Conservation (phyloP, 2,329 filamentous ascomycete species). For the Colletotrichum godetiae region DNA sequence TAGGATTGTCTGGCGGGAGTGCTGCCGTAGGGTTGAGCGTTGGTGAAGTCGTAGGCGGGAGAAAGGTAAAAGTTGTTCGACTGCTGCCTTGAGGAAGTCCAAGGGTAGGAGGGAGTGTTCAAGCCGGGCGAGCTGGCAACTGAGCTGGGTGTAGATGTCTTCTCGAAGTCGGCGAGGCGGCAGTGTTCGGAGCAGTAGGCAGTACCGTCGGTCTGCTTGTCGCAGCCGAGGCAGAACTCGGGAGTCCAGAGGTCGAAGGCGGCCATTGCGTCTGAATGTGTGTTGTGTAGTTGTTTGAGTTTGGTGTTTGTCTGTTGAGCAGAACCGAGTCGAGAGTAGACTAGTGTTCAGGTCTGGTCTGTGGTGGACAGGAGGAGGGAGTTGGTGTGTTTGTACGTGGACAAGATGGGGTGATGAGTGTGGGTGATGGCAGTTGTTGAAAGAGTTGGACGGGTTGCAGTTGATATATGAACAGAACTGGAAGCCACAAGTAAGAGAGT, state of each 20-base stretch:
- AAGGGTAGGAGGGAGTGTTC: conserved; percentile 62
- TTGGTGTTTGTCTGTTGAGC: not conserved
- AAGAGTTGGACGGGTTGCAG: conserved; percentile 21
- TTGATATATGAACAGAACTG: conserved; percentile 30
- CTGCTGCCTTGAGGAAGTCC: conserved; percentile 50
- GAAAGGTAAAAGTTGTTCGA: conserved; percentile 73
- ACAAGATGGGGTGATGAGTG: not conserved
- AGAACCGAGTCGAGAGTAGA: conserved; percentile 18
- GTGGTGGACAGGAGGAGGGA: not conserved
- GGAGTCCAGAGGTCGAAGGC: conserved; percentile 76
- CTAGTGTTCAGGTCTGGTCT: not conserved
- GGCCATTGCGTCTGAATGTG: conserved; percentile 13
- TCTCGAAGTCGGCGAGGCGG: conserved; percentile 88
- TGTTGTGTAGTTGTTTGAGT: not conserved
- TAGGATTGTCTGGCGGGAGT: conserved; percentile 58
- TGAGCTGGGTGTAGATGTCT: conserved; percentile 68
- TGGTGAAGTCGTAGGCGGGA: conserved; percentile 80
- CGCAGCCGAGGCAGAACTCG: conserved; percentile 94
- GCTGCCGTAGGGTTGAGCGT: conserved; percentile 67
- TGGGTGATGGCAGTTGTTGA: not conserved
- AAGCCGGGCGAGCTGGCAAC: conserved; percentile 68
- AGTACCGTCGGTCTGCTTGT: conserved; percentile 84
- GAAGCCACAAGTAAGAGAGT: conserved; percentile 22
- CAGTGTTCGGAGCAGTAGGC: conserved; percentile 95
- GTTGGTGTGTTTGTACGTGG: not conserved